Base-by-base conservation (phyloP, 2,329 filamentous ascomycete species). In the Fusarium torulosum region DNA sequence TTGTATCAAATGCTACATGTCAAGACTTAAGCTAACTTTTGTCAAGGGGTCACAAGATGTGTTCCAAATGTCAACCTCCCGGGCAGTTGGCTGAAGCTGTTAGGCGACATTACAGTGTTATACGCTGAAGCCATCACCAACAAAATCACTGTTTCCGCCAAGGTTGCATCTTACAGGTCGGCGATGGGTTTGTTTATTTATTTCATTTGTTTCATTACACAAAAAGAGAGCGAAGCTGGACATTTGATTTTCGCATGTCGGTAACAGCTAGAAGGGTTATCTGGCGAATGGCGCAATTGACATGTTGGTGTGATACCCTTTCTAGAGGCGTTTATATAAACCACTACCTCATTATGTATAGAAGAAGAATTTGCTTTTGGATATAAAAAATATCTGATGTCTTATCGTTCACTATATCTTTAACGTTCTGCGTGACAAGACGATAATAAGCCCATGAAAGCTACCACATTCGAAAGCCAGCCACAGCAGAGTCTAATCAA, bases 51-150 rank as follows among this genome's bases (percentile, higher is more conserved):
- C 59, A 70, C 25, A 64, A 63, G 29, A 37, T 70, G 43, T 70
- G 67, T 37, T 70, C 67, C 25, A 70, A 59, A 35, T 70, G 67
- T 15, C 66, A 70, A 47, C 67, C 67, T 31, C 66, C 63, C 13
- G 67, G 67, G 21, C 67, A 67, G 41, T 38, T 70, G 40, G 67
- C 67, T 41, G 59, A 42, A 37, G 59, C 66, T 35, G 67, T 70
- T 23, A 70, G 67, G 37, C 67, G 45, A 25, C 63, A 62, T 20
- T 70, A 67, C 35, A 55, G 49, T 37, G 46, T 65, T 27, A n/a
- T 47, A 10, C 41, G 53, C 29, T 69, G 31, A 63, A 10, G 27
- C n/a, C 4, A 14, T 7, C 29, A 33, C 14, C 29, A 33, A 33
- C 7, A 15, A 33, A 33, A 33, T 15, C 29, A 10, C 13, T 7